Percentiles rank a stretch among this genome's conserved stretches.
Evolutionary conservation across 2,329 filamentous ascomycete genomes (phyloP).

Genomic region (Stagonosporopsis tanaceti): DNA sequence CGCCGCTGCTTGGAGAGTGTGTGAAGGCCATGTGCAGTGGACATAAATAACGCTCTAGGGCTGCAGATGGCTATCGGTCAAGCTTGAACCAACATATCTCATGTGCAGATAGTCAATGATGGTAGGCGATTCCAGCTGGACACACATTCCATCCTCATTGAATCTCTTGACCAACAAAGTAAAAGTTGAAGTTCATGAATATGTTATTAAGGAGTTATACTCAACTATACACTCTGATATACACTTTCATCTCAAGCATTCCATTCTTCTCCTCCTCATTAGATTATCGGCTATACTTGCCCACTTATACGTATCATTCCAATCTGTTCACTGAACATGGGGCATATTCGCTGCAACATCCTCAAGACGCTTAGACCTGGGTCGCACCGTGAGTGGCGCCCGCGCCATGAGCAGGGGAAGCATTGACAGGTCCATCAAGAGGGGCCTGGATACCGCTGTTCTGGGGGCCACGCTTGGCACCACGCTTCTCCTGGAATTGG

Average conservation of each 20-base stretch:
- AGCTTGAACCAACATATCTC: no score
- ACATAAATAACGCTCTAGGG: no score
- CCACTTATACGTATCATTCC: not conserved
- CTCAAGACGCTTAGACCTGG: conserved; percentile 7
- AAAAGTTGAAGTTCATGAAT: no score
- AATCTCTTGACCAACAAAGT: no score
- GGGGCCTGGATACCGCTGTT: conserved; percentile 5
- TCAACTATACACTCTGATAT: not conserved
- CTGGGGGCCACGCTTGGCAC: not conserved
- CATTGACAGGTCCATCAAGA: conserved; percentile 5
- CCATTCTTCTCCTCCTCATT: not conserved
- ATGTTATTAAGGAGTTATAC: no score
- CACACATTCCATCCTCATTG: no score
- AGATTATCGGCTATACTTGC: not conserved
- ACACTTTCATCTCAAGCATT: not conserved
- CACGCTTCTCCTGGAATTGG: conserved; percentile 31
- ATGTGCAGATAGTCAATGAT: no score
- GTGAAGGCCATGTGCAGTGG: no score
- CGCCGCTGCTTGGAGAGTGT: no score
- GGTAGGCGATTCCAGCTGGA: no score
- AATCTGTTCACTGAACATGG: conserved; percentile 1
- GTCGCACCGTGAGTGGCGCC: not conserved
- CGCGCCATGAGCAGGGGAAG: not conserved
- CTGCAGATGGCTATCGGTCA: no score
- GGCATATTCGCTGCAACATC: not conserved